A percentile compares a stretch with the other conserved stretches of the same genome.
phyloP scores from a whole-genome alignment of 352 stramenopile species.

The Globisporangium irregulare region DNA sequence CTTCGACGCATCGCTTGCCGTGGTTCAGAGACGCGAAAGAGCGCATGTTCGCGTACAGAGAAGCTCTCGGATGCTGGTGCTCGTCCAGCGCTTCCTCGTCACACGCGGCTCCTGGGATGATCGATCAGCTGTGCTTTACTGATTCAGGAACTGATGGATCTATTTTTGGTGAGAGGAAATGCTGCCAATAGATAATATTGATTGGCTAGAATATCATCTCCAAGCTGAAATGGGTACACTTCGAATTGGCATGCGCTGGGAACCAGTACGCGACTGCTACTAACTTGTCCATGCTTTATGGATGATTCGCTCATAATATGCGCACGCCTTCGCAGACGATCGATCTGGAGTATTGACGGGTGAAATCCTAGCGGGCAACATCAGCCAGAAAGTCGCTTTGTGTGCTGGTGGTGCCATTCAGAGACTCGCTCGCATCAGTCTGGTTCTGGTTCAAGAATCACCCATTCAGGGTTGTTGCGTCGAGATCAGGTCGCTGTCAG shows the following conservation, averaged over 20 bases:
- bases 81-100: slow-evolving; percentile 5
- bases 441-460: not conserved
- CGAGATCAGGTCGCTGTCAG: not conserved
- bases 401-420: not conserved
- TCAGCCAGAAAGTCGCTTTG: not conserved
- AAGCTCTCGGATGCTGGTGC: not conserved
- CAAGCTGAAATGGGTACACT: too few relatives aligned
- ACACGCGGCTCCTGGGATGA: not conserved
- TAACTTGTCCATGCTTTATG: too few relatives aligned
- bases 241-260: too few relatives aligned
- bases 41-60: slow-evolving; percentile 14
- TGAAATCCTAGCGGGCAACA: too few relatives aligned
- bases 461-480: not conserved
- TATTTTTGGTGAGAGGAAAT: not conserved
- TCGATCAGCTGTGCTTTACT: not conserved
- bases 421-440: not conserved
- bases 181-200: too few relatives aligned
- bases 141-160: not conserved
- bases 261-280: too few relatives aligned
- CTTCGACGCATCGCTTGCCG: slow-evolving; percentile 23
- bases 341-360: too few relatives aligned
- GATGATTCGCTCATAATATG: too few relatives aligned
- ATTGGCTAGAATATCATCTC: too few relatives aligned
- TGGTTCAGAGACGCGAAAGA: slow-evolving; percentile 21
- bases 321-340: too few relatives aligned